A percentile compares a stretch with the other conserved stretches of the same genome.
phyloP scores from a whole-genome alignment of 108 stramenopile species.

The Nitzschia palea region DNA sequence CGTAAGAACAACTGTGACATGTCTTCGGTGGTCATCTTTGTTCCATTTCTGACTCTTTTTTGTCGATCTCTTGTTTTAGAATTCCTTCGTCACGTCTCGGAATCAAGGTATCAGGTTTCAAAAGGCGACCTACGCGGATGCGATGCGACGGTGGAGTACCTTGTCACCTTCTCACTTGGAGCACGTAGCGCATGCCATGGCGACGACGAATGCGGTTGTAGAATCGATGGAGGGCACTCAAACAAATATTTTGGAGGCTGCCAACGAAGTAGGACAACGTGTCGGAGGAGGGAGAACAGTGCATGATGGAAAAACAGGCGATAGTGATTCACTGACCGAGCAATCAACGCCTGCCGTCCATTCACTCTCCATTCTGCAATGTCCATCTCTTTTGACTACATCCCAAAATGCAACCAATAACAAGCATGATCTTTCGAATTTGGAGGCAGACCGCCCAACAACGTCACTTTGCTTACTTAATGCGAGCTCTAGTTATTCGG shows the following conservation, averaged over 20 bases:
- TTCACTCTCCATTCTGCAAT: slow-evolving; percentile 34
- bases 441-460: slow-evolving; percentile 1
- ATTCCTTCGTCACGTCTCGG: slow-evolving; percentile 1
- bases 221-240: slow-evolving; percentile 11
- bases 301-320: slow-evolving; percentile 39
- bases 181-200: slow-evolving; percentile 27
- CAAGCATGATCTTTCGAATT: background rate
- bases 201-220: slow-evolving; percentile 12
- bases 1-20: slow-evolving; percentile 25
- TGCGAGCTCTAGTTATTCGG: slow-evolving; percentile 4
- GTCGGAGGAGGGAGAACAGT: slow-evolving; percentile 14
- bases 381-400: slow-evolving; percentile 22
- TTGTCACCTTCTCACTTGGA: slow-evolving; percentile 41
- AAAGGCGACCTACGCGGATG: slow-evolving; percentile 61
- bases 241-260: slow-evolving; percentile 18
- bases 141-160: slow-evolving; percentile 45
- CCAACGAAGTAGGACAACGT: background rate
- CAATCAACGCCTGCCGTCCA: background rate
- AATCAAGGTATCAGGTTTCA: background rate
- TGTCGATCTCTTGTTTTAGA: slow-evolving; percentile 7
- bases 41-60: slow-evolving; percentile 8
- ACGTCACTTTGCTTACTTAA: background rate
- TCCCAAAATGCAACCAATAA: background rate
- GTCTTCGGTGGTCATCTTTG: background rate
- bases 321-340: background rate